Conservation (phyloP, 2,329 filamentous ascomycete species). For the Lachnellula subtilissima region DNA sequence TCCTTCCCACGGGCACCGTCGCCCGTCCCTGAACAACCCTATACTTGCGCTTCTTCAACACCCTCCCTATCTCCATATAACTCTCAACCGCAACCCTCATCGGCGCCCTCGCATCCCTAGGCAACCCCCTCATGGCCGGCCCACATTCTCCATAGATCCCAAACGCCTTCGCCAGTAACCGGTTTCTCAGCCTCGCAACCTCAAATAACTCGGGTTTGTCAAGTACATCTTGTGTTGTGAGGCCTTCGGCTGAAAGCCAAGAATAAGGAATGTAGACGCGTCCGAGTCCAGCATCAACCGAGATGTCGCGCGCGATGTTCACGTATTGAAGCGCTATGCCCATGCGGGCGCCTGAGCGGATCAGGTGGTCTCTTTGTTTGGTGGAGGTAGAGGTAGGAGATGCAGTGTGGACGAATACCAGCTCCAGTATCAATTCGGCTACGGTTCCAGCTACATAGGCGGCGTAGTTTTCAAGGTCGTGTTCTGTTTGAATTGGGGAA, state of each 20-base stretch:
- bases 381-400: conserved; percentile 10
- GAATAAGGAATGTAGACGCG: conserved; percentile 63
- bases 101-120: conserved; percentile 53
- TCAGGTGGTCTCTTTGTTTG: conserved; percentile 38
- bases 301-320: conserved; percentile 72
- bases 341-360: conserved; percentile 58
- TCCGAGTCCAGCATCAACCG: conserved; percentile 57
- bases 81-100: conserved; percentile 68
- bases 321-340: conserved; percentile 72
- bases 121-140: conserved; percentile 56
- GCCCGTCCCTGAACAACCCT: conserved; percentile 38
- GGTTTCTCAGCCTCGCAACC: conserved; percentile 46
- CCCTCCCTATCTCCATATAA: conserved; percentile 70
- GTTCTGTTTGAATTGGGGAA: conserved; percentile 52
- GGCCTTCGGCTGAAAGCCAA: conserved; percentile 56
- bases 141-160: conserved; percentile 51
- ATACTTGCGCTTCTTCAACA: conserved; percentile 42
- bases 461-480: conserved; percentile 58
- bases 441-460: conserved; percentile 69
- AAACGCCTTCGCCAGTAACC: conserved; percentile 57
- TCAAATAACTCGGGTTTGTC: conserved; percentile 42
- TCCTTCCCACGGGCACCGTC: conserved; percentile 41
- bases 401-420: conserved; percentile 55
- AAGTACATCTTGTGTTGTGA: conserved; percentile 52
- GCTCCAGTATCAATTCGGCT: conserved; percentile 61